A percentile compares a stretch with the other conserved stretches of the same genome.
These are phyloP conservation scores for Arthrobotrys entomopaga DNA, from an alignment of 2,329 filamentous ascomycete species.

Conservation along the genomic window DNA sequence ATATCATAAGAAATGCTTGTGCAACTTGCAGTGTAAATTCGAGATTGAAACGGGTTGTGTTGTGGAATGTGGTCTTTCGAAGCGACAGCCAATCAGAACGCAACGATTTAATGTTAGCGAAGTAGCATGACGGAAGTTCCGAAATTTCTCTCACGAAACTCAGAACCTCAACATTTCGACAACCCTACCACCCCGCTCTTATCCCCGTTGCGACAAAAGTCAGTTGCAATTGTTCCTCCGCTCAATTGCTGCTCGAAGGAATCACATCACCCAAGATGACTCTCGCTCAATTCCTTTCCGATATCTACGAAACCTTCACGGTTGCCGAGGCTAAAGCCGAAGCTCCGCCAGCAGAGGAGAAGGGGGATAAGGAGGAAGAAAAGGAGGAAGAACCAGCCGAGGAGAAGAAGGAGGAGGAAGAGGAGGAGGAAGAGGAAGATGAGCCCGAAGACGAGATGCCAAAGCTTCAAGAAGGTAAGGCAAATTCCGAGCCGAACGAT, in stretches of 20 bases:
- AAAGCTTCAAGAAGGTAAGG: conserved; percentile 89
- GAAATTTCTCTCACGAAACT: conserved; percentile 53
- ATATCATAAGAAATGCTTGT: no score
- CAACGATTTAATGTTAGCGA: conserved; percentile 43
- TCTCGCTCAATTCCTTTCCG: conserved; percentile 58
- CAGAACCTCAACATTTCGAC: conserved; percentile 16
- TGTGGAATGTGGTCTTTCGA: conserved; percentile 14
- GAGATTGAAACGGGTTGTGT: no score
- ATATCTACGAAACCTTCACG: conserved; percentile 58
- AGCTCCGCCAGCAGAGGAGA: conserved; percentile 65
- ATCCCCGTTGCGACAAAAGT: conserved; percentile 25
- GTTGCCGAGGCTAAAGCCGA: conserved; percentile 70
- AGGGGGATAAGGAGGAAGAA: conserved; percentile 64
- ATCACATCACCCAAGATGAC: conserved; percentile 36
- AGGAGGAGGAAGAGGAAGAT: conserved; percentile 84
- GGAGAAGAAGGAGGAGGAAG: conserved; percentile 74
- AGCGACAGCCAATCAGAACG: conserved; percentile 36
- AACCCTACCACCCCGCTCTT: conserved; percentile 30
- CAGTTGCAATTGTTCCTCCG: conserved; percentile 31
- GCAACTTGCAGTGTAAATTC: no score
- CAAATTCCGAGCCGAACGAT: conserved; percentile 13
- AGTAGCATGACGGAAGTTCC: conserved; percentile 52
- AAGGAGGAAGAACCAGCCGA: conserved; percentile 78
- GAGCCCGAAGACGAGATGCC: conserved; percentile 88
- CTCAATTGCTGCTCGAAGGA: conserved; percentile 27